Evolutionary conservation across 2,329 filamentous ascomycete genomes (phyloP).

Genomic region (Fonsecaea multimorphosa): DNA sequence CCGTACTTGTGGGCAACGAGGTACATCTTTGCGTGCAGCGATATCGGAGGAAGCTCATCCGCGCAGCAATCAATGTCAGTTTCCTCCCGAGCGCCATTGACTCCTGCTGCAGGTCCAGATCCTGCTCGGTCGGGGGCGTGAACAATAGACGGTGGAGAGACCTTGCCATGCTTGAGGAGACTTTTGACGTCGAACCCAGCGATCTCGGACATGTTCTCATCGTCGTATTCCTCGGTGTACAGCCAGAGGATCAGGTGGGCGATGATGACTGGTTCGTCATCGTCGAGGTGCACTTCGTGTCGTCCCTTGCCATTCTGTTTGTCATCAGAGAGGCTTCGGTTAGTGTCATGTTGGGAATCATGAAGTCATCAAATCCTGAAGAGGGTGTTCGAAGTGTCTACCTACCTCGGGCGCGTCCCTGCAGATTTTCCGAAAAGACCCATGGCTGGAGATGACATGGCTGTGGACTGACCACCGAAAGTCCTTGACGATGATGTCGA

Average conservation of each 20-base stretch:
- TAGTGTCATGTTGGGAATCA: not conserved
- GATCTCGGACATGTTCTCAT: not conserved
- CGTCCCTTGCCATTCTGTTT: not conserved
- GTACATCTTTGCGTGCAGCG: constrained; percentile 32
- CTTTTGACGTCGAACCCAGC: not conserved
- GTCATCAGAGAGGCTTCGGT: not conserved
- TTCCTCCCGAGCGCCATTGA: not conserved
- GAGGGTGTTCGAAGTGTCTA: not conserved
- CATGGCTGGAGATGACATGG: not conserved
- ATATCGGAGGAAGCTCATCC: not conserved
- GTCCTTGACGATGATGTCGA: constrained; percentile 14
- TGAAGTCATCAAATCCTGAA: not conserved
- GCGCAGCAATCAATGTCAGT: constrained; percentile 3
- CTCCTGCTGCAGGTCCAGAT: not conserved
- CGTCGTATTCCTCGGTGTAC: constrained; percentile 18
- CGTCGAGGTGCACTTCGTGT: constrained; percentile 10
- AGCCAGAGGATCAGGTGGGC: constrained; percentile 28
- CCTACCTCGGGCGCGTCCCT: not conserved
- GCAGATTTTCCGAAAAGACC: constrained; percentile 12
- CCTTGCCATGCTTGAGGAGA: constrained; percentile 11
- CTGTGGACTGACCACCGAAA: constrained; percentile 23
- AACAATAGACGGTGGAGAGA: not conserved
- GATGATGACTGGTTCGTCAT: constrained; percentile 29
- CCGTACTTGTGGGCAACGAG: constrained; percentile 30
- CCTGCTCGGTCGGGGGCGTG: not conserved